Evolutionary conservation across 78 protist genomes (phyloP).

Genomic region (Creolimax fragrantissima): DNA sequence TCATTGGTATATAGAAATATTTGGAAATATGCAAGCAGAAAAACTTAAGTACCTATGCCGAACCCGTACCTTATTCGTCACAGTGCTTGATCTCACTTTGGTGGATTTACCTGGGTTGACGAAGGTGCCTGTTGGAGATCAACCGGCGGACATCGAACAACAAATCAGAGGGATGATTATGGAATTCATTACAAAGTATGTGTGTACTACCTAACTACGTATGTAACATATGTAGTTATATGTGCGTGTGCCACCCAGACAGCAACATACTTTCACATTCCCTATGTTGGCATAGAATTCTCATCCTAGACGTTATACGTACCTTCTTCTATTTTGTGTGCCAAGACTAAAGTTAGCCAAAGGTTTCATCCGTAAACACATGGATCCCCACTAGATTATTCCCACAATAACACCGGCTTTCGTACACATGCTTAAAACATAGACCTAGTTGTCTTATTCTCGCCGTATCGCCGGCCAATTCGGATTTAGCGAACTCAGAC

Average conservation of each 20-base stretch:
- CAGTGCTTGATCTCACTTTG: constrained; percentile 86
- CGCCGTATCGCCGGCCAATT: constrained; percentile 91
- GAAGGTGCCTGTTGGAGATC: constrained; percentile 75
- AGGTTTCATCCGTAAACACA: too few species aligned
- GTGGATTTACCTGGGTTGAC: constrained; percentile 97
- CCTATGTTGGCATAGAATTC: too few species aligned
- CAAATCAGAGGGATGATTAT: constrained; percentile 62
- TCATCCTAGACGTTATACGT: too few species aligned
- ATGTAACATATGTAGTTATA: not conserved
- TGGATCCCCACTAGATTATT: too few species aligned
- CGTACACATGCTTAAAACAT: too few species aligned
- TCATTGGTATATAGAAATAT: too few species aligned
- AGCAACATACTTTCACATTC: not conserved
- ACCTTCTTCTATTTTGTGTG: too few species aligned
- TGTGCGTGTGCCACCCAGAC: not conserved
- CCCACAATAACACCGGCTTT: too few species aligned
- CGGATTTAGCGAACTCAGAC: constrained; percentile 87
- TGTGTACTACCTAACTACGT: not conserved
- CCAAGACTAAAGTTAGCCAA: too few species aligned
- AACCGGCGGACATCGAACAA: constrained; percentile 80
- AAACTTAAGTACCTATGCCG: too few species aligned
- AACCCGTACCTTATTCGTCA: too few species aligned
- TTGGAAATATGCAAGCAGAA: too few species aligned
- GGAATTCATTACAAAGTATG: constrained; percentile 41
- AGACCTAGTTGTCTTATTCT: constrained; percentile 67